Percentiles rank a stretch among this genome's conserved stretches.
Conservation (phyloP, 352 stramenopile species). For the Lagenidium sp. region DNA sequence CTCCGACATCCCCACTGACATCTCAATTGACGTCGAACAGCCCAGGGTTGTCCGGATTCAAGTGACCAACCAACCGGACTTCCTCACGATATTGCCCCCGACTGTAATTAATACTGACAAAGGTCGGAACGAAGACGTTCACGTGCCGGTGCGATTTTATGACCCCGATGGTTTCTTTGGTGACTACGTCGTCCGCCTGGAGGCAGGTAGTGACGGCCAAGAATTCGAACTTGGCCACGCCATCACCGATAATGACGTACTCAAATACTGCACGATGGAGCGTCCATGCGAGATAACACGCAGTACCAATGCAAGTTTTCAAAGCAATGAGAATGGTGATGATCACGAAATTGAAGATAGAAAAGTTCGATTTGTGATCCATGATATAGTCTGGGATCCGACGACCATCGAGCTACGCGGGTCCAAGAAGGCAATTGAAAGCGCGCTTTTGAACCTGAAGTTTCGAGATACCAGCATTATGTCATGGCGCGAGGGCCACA, state of each 20-base stretch:
- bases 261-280: conserved; percentile 33
- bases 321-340: conserved; percentile 15
- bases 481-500: conserved; percentile 14
- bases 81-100: conserved; percentile 34
- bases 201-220: conserved; percentile 21
- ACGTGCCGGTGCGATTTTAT: conserved; percentile 37
- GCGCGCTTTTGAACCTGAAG: conserved; percentile 21
- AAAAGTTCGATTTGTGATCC: conserved; percentile 16
- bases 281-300: conserved; percentile 32
- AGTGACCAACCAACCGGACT: conserved; percentile 39
- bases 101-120: conserved; percentile 21
- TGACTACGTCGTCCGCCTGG: conserved; percentile 35
- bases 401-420: conserved; percentile 35
- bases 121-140: conserved; percentile 7
- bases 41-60: conserved; percentile 32
- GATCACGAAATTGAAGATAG: conserved; percentile 3
- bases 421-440: conserved; percentile 22
- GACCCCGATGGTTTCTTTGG: conserved; percentile 34
- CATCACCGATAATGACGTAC: conserved; percentile 41
- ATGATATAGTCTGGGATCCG: conserved; percentile 19
- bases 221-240: conserved; percentile 33
- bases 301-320: conserved; percentile 20
- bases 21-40: neutral
- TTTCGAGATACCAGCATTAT: conserved; percentile 23
- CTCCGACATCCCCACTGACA: neutral